Percentiles rank a stretch among this genome's conserved stretches.
Evolutionary conservation across 2,329 filamentous ascomycete species (phyloP).

Genomic region (Pseudocercospora musae): DNA sequence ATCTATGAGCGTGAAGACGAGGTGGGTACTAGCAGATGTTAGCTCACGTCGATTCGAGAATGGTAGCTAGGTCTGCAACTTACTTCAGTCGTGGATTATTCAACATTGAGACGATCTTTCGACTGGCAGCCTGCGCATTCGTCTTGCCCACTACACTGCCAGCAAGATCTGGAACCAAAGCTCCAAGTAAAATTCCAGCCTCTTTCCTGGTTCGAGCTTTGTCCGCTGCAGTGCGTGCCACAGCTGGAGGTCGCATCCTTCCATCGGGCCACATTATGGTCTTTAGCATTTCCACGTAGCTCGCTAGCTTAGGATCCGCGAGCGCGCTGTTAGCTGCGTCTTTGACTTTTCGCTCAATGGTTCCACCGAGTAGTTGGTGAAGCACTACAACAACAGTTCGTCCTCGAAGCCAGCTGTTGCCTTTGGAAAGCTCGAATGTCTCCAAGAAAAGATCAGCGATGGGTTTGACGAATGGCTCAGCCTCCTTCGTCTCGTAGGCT

Average conservation of each 20-base stretch:
- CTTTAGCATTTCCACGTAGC: slow-evolving; percentile 70
- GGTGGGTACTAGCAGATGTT: slow-evolving; percentile 44
- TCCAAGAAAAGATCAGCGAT: slow-evolving; percentile 98
- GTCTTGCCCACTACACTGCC: slow-evolving; percentile 88
- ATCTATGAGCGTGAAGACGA: slow-evolving; percentile 50
- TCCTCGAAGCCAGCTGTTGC: slow-evolving; percentile 95
- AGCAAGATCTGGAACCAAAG: slow-evolving; percentile 84
- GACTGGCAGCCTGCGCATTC: slow-evolving; percentile 86
- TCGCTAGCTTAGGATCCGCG: slow-evolving; percentile 73
- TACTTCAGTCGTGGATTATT: slow-evolving; percentile 91
- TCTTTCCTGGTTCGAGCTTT: slow-evolving; percentile 79
- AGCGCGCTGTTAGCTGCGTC: slow-evolving; percentile 73
- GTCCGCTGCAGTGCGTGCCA: slow-evolving; percentile 64
- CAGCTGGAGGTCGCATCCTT: slow-evolving; percentile 47
- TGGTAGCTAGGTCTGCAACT: slow-evolving; percentile 39
- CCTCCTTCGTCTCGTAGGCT: slow-evolving; percentile 83
- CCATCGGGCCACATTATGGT: slow-evolving; percentile 81
- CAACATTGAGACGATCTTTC: slow-evolving; percentile 82
- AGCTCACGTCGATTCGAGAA: slow-evolving; percentile 14
- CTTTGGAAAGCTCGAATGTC: slow-evolving; percentile 87
- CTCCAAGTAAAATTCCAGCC: slow-evolving; percentile 83
- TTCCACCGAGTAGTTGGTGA: slow-evolving; percentile 91
- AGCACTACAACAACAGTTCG: slow-evolving; percentile 93
- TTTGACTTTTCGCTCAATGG: slow-evolving; percentile 90
- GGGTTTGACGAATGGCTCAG: slow-evolving; percentile 95